phyloP scores from a whole-genome alignment of 768 basidiomycete species.

The Trametes gibbosa region DNA sequence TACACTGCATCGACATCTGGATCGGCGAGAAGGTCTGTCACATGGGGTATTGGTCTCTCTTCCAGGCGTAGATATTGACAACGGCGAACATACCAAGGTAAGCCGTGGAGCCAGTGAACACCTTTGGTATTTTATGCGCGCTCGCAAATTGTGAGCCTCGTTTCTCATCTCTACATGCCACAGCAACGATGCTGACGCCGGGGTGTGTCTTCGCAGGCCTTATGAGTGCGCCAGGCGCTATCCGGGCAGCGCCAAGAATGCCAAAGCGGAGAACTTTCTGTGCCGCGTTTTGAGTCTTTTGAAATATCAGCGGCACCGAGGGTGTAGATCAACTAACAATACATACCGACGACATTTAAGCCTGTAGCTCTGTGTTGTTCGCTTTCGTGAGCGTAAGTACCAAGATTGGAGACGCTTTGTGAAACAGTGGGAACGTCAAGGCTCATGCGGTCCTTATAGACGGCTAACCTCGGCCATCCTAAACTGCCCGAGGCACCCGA shows the following conservation, averaged over 20 bases:
- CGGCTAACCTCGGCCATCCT: no score
- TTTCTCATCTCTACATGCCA: conserved; percentile 53
- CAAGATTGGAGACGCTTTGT: no score
- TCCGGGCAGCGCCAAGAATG: conserved; percentile 52
- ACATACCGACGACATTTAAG: no score
- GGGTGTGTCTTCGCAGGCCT: conserved; percentile 50
- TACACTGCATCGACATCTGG: conserved; percentile 33
- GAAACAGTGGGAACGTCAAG: no score
- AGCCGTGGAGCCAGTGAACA: conserved; percentile 42
- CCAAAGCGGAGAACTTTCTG: conserved; percentile 35
- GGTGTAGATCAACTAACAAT: background rate
- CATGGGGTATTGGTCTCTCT: background rate
- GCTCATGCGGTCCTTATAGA: no score
- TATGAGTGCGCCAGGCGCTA: conserved; percentile 52
- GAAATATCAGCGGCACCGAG: background rate
- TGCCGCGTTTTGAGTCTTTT: background rate
- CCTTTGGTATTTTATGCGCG: conserved; percentile 50
- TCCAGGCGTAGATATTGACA: background rate
- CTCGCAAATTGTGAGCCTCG: conserved; percentile 51
- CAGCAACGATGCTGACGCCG: conserved; percentile 52
- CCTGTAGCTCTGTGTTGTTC: no score
- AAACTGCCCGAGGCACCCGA: no score
- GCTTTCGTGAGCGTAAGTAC: no score
- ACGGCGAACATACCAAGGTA: conserved; percentile 47
- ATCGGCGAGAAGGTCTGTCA: conserved; percentile 22